Base-by-base conservation (phyloP, 495 filamentous ascomycete genomes). In the Neurospora terricola region DNA sequence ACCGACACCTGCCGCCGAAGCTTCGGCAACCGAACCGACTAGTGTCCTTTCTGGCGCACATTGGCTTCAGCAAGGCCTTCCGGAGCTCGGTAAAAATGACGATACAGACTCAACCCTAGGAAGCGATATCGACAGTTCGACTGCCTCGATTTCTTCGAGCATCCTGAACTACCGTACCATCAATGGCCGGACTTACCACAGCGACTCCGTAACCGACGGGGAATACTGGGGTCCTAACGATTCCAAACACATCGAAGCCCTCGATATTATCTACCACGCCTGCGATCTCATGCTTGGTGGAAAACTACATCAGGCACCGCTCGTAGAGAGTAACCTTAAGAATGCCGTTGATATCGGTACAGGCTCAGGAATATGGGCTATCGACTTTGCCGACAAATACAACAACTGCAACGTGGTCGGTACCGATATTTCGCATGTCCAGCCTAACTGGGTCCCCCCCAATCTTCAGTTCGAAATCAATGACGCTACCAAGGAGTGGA, bases 351-450 rank as follows among this genome's bases (percentile, higher is more conserved):
- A 84, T 38, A 77, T 83, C 3, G 81, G 80, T 21, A 82, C 80
- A 16, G 82, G 82, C 36, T 80, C 81, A 5, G 82, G 82, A 74
- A 80, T 83, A 54, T 84, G 81, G 81, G 81, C 81, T 72, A 83
- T 84, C 39, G 89, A 91, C 73, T 86, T 89, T 73, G 89, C 86
- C 16, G 88, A 90, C 71, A 74, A 83, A 16, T 86, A 82, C 74
- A 88, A 88, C 2, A 37, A 77, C 37, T 79, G 83, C 9, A 79
- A 85, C 8, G 83, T 89, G 36, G 76, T 87, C 66, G 87, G 87
- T 43, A 87, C 84, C 21, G 87, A 88, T 72, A 78, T 89, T 16
- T 84, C 81, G 37, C 79, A 81, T 8, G 82, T 83, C 68, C 82
- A 85, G 71, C 83, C 83, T 7, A 77, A 69, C 30, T 80, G 78